phyloP scores from a whole-genome alignment of 1,284 basidiomycete genomes.

The Leucoagaricus sp. region DNA sequence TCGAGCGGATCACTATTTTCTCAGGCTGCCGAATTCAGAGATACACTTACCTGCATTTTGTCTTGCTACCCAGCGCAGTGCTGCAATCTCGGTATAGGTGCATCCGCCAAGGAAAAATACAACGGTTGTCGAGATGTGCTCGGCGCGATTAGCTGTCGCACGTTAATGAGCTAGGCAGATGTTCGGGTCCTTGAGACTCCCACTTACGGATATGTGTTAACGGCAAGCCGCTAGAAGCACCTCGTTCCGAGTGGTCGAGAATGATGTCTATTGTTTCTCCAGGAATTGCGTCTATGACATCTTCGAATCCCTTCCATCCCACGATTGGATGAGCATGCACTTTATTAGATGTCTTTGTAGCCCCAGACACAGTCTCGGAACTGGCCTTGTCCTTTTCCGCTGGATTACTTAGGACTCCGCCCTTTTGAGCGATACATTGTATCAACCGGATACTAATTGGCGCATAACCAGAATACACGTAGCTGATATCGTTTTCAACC shows the following conservation, averaged over 20 bases:
- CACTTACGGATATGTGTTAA: conserved; percentile 20
- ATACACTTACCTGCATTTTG: conserved; percentile 70
- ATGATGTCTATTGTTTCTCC: conserved; percentile 85
- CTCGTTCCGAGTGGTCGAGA: conserved; percentile 50
- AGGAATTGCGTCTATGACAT: conserved; percentile 78
- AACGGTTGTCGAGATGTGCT: conserved; percentile 76
- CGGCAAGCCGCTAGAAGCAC: conserved; percentile 24
- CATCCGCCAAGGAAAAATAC: conserved; percentile 99
- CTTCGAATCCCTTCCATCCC: conserved; percentile 98
- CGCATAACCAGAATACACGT: conserved; percentile 96
- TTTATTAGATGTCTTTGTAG: conserved; percentile 44
- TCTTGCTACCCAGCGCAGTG: conserved; percentile 86
- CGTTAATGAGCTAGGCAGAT: neutral
- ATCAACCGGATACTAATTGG: conserved; percentile 91
- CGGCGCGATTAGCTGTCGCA: conserved; percentile 20
- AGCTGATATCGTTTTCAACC: conserved; percentile 91
- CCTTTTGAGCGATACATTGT: conserved; percentile 91
- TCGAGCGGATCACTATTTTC: conserved; percentile 15
- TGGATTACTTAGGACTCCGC: conserved; percentile 80
- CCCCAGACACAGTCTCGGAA: conserved; percentile 39
- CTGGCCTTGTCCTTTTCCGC: conserved; percentile 53
- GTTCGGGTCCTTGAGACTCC: neutral
- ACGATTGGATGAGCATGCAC: conserved; percentile 86
- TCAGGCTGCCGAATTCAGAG: conserved; percentile 3
- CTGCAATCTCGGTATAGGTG: conserved; percentile 96